These are phyloP conservation scores for Umbelopsis ramanniana DNA, from an alignment of 192 early-diverging fungal genomes.

Conservation along the genomic window DNA sequence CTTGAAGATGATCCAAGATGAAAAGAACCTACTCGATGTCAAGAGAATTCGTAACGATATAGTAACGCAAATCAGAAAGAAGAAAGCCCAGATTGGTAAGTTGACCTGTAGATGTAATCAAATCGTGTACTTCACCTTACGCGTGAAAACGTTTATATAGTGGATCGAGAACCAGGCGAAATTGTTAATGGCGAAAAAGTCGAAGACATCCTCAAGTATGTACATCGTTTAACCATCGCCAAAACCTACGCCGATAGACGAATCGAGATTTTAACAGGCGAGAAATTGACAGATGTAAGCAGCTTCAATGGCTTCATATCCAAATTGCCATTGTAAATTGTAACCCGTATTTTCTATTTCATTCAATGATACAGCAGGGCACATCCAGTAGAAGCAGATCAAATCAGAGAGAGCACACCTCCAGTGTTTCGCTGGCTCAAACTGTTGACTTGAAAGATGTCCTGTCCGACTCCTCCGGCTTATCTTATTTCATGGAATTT, in stretches of 20 bases:
- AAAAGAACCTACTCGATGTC: slow-evolving; percentile 64
- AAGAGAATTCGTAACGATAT: slow-evolving; percentile 70
- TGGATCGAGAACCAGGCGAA: slow-evolving; percentile 68
- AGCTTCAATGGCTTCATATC: not conserved
- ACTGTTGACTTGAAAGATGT: slow-evolving; percentile 47
- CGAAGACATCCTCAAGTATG: slow-evolving; percentile 69
- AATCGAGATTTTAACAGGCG: slow-evolving; percentile 57
- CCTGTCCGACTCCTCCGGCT: slow-evolving; percentile 63
- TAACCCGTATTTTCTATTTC: not conserved
- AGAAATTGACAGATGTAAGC: slow-evolving; percentile 51
- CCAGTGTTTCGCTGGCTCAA: slow-evolving; percentile 7
- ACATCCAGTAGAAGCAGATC: not conserved
- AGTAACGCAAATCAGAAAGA: slow-evolving; percentile 74
- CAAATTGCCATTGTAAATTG: not conserved
- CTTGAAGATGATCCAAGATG: slow-evolving; percentile 71
- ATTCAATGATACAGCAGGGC: not conserved
- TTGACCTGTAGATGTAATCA: not conserved
- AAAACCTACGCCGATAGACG: slow-evolving; percentile 76
- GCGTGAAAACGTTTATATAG: slow-evolving; percentile 46
- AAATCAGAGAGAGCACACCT: not conserved
- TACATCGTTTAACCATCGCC: slow-evolving; percentile 76
- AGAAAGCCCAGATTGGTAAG: slow-evolving; percentile 58
- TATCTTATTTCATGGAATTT: slow-evolving; percentile 82
- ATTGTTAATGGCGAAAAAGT: slow-evolving; percentile 83
- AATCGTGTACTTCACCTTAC: not conserved